Conservation (phyloP, 2,329 filamentous ascomycete species). For the Hysterium pulicare region DNA sequence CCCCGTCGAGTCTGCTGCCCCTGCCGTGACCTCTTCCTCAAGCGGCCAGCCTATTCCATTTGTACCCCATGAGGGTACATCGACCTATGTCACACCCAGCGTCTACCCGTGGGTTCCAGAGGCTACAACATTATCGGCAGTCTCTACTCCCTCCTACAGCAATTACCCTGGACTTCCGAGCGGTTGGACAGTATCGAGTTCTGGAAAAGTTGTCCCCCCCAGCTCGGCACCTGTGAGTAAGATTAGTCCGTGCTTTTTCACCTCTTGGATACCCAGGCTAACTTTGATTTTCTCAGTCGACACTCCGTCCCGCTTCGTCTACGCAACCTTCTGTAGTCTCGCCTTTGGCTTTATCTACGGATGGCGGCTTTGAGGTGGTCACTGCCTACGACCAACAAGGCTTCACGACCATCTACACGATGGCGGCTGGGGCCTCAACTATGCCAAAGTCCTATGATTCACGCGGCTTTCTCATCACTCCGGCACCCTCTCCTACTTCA, state of each 20-base stretch:
- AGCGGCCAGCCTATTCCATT: conserved; percentile 66
- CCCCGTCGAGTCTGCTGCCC: conserved; percentile 54
- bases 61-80: conserved; percentile 58
- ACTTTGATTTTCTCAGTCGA: conserved; percentile 41
- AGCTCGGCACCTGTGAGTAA: conserved; percentile 66
- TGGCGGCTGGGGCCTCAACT: conserved; percentile 33
- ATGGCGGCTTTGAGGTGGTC: conserved; percentile 41
- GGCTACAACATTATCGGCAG: conserved; percentile 51
- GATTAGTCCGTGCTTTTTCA: conserved; percentile 42
- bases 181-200: conserved; percentile 76
- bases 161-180: conserved; percentile 62
- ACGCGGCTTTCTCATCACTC: conserved; percentile 44
- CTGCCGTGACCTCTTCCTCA: conserved; percentile 61
- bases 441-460: conserved; percentile 44
- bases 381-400: conserved; percentile 49
- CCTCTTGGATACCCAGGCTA: conserved; percentile 9
- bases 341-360: conserved; percentile 44
- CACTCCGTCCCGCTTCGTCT: conserved; percentile 52
- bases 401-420: conserved; percentile 48
- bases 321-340: conserved; percentile 48
- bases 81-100: conserved; percentile 43
- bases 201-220: conserved; percentile 75
- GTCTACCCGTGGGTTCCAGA: conserved; percentile 61
- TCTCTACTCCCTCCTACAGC: conserved; percentile 43
- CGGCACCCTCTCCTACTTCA: conserved; percentile 7